Evolutionary conservation across 176 grass and related monocot genomes (phyloP), one percentile per base, ranked within the genome.

Genomic region (Urochloa ruziziensis): DNA sequence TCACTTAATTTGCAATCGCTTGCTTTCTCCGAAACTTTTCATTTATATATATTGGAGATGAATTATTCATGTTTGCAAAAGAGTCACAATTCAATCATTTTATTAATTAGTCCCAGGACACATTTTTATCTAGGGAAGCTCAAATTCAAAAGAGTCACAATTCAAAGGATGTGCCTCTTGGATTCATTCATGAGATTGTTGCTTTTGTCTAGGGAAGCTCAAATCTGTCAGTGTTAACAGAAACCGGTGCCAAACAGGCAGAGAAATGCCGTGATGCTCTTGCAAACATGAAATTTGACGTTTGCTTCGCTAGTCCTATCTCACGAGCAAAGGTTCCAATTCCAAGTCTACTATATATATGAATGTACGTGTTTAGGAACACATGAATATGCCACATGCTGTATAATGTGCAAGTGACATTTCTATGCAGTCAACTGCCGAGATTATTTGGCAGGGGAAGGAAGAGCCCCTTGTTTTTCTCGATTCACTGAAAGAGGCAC

Each of bases 401-500:
- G 37, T 19, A 8, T 35, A 42, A 59, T 27, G 47, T 62, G 49
- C 30, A 15, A 60, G 37, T 70, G 28, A 13, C 42, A 28, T 78
- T 73, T 87, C 40, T 63, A 68, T 68, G 30, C 82, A 97, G 94
- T 90, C 94, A 80, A 94, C 91, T 36, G 89, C 91, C 11, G 87
- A 94, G 73, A 52, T 94, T 43, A 88, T 94, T 65, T 94, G 94
- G 86, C 48, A 74, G 44, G 89, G 87, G 28, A 91, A 88, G 54
- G 91, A 91, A 33, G 57, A 91, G 76, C 89, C 94, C 35, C 86
- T 97, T 71, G 67, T 88, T 64, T 97, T 89, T 76, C 91, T 97
- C 49, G 89, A 97, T 88, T 97, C 91, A n/a, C 81, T 97, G 34
- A 86, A 97, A 71, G 94, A 97, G 84, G 89, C 87, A 21, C 94